phyloP scores from a whole-genome alignment of 2,329 filamentous ascomycete species.

The Penicillium sp. region DNA sequence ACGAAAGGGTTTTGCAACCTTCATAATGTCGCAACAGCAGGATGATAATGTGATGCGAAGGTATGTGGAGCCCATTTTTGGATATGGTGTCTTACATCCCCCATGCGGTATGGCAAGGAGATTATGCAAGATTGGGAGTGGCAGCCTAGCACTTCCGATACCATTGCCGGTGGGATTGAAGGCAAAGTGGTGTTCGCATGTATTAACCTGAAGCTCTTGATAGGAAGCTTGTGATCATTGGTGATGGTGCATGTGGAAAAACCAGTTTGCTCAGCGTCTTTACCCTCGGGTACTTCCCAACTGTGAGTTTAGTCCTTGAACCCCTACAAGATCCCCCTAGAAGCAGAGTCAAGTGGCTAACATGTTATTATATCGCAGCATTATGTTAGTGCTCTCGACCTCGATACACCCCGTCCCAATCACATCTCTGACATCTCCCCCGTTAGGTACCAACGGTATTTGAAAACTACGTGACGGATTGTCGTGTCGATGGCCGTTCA shows the following conservation, averaged over 20 bases:
- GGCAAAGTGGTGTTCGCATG: not conserved
- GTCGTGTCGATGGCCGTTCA: constrained; percentile 96
- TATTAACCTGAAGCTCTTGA: constrained; percentile 21
- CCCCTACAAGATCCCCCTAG: constrained; percentile 3
- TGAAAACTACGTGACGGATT: constrained; percentile 99
- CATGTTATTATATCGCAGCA: constrained; percentile 33
- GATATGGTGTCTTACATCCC: constrained; percentile 6
- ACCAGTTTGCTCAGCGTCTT: constrained; percentile 97
- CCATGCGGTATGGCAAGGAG: not conserved
- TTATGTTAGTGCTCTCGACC: constrained; percentile 41
- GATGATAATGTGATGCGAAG: constrained; percentile 52
- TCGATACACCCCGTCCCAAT: not conserved
- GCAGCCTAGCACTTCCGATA: constrained; percentile 3
- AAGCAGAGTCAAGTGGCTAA: constrained; percentile 28
- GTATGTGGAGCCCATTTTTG: constrained; percentile 47
- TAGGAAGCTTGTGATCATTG: constrained; percentile 96
- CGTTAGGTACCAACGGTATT: constrained; percentile 89
- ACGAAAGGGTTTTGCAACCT: constrained; percentile 8
- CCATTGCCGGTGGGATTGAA: constrained; percentile 2
- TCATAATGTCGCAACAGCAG: constrained; percentile 42
- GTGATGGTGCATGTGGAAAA: constrained; percentile 96
- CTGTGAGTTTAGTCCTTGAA: constrained; percentile 61
- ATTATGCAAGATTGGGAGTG: constrained; percentile 3
- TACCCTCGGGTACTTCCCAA: constrained; percentile 95
- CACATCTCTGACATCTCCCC: constrained; percentile 11